Percentiles rank a stretch among this genome's conserved stretches.
Evolutionary conservation across 805 yeast genomes (phyloP).

Genomic region (Diddensiella transvaalensis): DNA sequence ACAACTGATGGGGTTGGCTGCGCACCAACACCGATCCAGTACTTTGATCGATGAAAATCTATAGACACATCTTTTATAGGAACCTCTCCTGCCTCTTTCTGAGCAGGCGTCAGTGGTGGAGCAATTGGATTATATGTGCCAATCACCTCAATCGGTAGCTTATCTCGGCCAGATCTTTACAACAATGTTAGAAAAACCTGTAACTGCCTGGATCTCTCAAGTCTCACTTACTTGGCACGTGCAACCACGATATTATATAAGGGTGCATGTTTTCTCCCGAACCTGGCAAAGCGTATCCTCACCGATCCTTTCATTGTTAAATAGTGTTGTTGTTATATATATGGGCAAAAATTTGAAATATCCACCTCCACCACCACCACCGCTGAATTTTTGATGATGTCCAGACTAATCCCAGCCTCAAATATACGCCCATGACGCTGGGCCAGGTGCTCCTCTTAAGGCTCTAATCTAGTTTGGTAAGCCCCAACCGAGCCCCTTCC

Average conservation of each 20-base stretch:
- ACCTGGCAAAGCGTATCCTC: conserved; percentile 85
- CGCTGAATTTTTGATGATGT: too few species aligned
- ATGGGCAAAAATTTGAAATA: too few species aligned
- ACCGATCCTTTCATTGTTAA: conserved; percentile 75
- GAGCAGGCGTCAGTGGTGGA: conserved; percentile 59
- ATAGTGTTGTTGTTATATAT: background rate
- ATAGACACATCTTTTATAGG: conserved; percentile 76
- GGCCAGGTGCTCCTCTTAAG: too few species aligned
- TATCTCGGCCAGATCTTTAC: conserved; percentile 68
- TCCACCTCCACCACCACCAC: too few species aligned
- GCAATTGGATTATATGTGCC: conserved; percentile 92
- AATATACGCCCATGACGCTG: too few species aligned
- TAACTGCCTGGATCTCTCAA: background rate
- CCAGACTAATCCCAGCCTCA: too few species aligned
- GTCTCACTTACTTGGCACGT: conserved; percentile 45
- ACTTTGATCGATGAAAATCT: conserved; percentile 85
- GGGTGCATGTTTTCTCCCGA: conserved; percentile 87
- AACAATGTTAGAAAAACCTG: background rate
- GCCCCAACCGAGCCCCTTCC: too few species aligned
- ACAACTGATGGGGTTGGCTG: conserved; percentile 84
- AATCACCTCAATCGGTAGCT: conserved; percentile 87
- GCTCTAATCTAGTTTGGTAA: too few species aligned
- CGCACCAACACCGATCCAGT: conserved; percentile 98
- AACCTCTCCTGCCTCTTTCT: conserved; percentile 49
- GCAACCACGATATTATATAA: conserved; percentile 90